Conservation (phyloP, 345 rosid genomes). For the Citrus australasica region DNA sequence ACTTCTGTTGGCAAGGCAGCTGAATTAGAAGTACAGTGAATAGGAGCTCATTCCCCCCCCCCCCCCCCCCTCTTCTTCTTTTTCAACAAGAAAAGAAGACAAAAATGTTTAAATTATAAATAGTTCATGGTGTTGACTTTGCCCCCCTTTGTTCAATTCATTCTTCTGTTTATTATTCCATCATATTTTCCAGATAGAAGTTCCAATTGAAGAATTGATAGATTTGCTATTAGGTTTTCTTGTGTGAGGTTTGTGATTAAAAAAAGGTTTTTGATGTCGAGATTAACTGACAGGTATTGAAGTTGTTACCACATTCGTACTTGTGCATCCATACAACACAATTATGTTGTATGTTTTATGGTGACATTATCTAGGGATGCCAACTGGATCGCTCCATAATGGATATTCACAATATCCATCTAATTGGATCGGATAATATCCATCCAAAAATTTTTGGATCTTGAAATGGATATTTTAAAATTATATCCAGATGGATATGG, state of each 20-base stretch:
- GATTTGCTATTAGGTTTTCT: slow-evolving; percentile 11
- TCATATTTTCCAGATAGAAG: slow-evolving; percentile 4
- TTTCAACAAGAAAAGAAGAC: slow-evolving; percentile 14
- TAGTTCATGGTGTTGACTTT: slow-evolving; percentile 29
- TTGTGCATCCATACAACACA: neutral
- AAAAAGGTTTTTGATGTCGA: slow-evolving; percentile 15
- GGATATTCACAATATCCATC: too few relatives aligned
- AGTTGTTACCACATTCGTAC: neutral
- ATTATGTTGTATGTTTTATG: neutral
- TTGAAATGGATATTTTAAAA: too few relatives aligned
- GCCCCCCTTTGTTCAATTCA: slow-evolving; percentile 24
- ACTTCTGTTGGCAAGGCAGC: slow-evolving; percentile 28
- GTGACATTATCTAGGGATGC: neutral
- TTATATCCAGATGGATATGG: too few relatives aligned
- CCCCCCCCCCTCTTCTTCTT: neutral
- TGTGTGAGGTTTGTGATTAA: slow-evolving; percentile 29
- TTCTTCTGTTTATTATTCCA: slow-evolving; percentile 7
- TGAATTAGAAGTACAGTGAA: slow-evolving; percentile 35
- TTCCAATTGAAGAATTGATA: slow-evolving; percentile 14
- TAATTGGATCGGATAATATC: too few relatives aligned
- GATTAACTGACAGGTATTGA: neutral
- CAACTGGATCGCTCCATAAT: too few relatives aligned
- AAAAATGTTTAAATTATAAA: slow-evolving; percentile 30
- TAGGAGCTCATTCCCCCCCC: slow-evolving; percentile 13
- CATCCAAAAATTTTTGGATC: too few relatives aligned